Evolutionary conservation across 2,329 filamentous ascomycete species (phyloP).

Genomic region (Fusarium irregulare): DNA sequence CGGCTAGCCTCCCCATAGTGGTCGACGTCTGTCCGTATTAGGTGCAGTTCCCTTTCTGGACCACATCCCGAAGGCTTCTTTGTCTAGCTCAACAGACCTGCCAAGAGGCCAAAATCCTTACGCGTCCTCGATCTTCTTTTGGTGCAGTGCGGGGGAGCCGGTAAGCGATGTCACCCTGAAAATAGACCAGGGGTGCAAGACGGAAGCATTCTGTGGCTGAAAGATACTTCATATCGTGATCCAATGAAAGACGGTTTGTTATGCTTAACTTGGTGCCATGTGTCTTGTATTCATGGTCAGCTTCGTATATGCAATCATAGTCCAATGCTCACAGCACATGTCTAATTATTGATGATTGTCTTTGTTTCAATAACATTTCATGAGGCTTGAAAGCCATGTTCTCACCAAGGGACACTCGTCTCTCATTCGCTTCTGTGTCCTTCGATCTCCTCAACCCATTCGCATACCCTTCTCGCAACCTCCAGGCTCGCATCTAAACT

Average conservation of each 20-base stretch:
- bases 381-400: background rate
- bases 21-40: conserved; percentile 25
- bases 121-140: conserved; percentile 12
- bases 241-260: conserved; percentile 14
- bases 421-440: conserved; percentile 2
- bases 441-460: conserved; percentile 33
- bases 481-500: conserved; percentile 31
- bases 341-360: conserved; percentile 4
- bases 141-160: conserved; percentile 15
- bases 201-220: conserved; percentile 9
- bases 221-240: conserved; percentile 9
- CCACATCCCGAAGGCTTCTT: conserved; percentile 10
- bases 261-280: conserved; percentile 20
- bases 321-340: conserved; percentile 8
- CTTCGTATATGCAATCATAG: conserved; percentile 5
- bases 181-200: background rate
- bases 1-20: background rate
- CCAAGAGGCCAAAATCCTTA: conserved; percentile 4
- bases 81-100: background rate
- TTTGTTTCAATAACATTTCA: background rate
- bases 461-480: conserved; percentile 31
- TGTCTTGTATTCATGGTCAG: conserved; percentile 12
- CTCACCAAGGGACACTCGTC: background rate
- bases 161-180: conserved; percentile 15
- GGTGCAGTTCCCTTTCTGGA: conserved; percentile 22